These are phyloP conservation scores for Ceraceosorus bombacis DNA, from an alignment of 1,284 basidiomycete genomes.

Conservation along the genomic window DNA sequence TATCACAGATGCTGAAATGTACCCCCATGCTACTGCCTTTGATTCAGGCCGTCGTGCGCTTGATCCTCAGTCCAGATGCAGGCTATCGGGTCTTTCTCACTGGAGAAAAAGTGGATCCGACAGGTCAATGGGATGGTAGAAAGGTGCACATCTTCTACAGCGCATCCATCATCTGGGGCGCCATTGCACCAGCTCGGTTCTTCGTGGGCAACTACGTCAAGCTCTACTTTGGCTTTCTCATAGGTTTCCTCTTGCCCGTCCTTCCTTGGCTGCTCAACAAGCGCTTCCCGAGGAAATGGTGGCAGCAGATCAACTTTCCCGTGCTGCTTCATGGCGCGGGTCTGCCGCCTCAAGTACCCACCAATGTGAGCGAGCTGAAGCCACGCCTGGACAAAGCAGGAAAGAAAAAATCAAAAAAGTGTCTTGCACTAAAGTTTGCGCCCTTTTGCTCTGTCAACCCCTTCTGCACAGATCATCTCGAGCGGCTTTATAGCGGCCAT, in stretches of 20 bases:
- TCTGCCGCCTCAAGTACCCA: constrained; percentile 46
- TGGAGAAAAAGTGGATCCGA: constrained; percentile 51
- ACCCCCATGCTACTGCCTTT: no score
- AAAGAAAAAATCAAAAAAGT: no score
- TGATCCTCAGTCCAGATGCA: constrained; percentile 45
- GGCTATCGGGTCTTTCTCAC: constrained; percentile 48
- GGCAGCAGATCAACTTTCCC: constrained; percentile 48
- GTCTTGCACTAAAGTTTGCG: no score
- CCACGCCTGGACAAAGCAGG: no score
- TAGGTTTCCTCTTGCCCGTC: constrained; percentile 51
- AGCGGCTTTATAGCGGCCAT: constrained; percentile 50
- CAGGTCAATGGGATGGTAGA: constrained; percentile 49
- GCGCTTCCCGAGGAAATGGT: constrained; percentile 28
- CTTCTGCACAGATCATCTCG: constrained; percentile 48
- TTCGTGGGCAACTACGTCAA: constrained; percentile 52
- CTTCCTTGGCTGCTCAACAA: constrained; percentile 50
- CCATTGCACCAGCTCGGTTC: constrained; percentile 52
- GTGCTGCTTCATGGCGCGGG: constrained; percentile 53
- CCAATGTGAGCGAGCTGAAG: constrained; percentile 40
- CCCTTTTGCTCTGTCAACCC: no score
- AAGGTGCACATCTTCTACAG: constrained; percentile 47
- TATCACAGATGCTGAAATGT: no score
- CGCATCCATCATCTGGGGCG: constrained; percentile 53
- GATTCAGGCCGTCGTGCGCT: constrained; percentile 46
- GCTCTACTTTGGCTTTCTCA: constrained; percentile 49